Percentiles rank a stretch among this genome's conserved stretches.
These are phyloP conservation scores for Mucor plumbeus DNA, from an alignment of 371 early-diverging fungal species.

Conservation along the genomic window DNA sequence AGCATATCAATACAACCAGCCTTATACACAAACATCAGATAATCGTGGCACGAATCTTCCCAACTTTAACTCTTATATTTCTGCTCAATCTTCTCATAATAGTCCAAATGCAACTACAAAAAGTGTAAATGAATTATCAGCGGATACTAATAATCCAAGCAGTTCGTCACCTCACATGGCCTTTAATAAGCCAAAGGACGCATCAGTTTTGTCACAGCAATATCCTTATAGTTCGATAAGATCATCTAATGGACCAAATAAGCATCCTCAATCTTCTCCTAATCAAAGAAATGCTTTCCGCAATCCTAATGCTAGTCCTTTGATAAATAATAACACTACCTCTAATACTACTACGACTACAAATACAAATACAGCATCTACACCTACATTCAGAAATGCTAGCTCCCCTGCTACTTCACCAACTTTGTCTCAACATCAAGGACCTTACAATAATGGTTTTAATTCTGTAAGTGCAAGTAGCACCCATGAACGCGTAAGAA, in stretches of 20 bases:
- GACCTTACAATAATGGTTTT: conserved; percentile 4
- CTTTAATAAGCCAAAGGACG: not conserved
- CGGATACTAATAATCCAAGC: not conserved
- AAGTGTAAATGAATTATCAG: not conserved
- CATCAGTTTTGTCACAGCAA: not conserved
- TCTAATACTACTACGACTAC: not conserved
- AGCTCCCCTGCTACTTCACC: conserved; percentile 7
- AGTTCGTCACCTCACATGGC: conserved; percentile 7
- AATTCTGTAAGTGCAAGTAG: conserved; percentile 16
- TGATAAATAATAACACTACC: not conserved
- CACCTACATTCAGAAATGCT: not conserved
- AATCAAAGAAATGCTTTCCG: not conserved
- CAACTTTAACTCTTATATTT: conserved; percentile 16
- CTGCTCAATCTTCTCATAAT: conserved; percentile 6
- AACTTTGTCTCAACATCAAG: not conserved
- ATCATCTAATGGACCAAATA: not conserved
- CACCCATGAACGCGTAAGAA: not conserved
- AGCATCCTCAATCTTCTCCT: not conserved
- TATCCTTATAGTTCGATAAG: conserved; percentile 2
- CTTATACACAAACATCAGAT: not conserved
- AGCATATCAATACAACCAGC: not conserved
- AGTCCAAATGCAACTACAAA: not conserved
- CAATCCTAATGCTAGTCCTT: not conserved
- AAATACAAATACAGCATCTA: not conserved
- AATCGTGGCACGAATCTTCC: conserved; percentile 9